Percentiles rank a stretch among this genome's conserved stretches.
Conservation (phyloP, 371 early-diverging fungal genomes). For the Mortierella polycephala region DNA sequence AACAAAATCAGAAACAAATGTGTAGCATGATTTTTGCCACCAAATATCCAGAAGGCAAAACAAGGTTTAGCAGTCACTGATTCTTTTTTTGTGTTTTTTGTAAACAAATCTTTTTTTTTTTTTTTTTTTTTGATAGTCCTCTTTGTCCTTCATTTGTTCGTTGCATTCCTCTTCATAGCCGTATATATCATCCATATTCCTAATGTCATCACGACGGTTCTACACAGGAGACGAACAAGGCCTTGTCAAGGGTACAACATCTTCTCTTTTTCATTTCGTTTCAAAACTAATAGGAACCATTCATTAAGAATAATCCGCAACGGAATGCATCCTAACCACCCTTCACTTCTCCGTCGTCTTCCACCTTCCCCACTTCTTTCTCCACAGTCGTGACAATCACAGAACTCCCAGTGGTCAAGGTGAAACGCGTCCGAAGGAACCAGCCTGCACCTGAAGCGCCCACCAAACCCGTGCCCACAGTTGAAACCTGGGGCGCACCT, state of each 20-base stretch:
- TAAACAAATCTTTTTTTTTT: conserved; percentile 36
- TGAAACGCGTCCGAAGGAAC: conserved; percentile 32
- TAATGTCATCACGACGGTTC: conserved; percentile 53
- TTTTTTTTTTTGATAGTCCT: conserved; percentile 3
- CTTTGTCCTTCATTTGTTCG: neutral
- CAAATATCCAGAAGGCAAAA: too few relatives aligned
- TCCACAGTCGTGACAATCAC: conserved; percentile 40
- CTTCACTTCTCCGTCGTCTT: neutral
- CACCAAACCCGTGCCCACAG: conserved; percentile 53
- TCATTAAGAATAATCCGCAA: too few relatives aligned
- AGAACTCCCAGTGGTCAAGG: conserved; percentile 31
- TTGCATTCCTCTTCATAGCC: neutral
- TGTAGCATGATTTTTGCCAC: too few relatives aligned
- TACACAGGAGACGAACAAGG: conserved; percentile 84
- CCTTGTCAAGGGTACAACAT: conserved; percentile 70
- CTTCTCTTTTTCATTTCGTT: neutral
- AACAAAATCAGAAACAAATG: too few relatives aligned
- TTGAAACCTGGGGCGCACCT: conserved; percentile 63
- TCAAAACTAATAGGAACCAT: too few relatives aligned
- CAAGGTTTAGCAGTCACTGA: too few relatives aligned
- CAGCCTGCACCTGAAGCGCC: conserved; percentile 49
- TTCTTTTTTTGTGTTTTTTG: too few relatives aligned
- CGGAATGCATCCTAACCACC: neutral
- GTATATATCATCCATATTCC: neutral
- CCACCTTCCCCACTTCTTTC: neutral